Conservation (phyloP, 768 basidiomycete genomes). For the Suillus spraguei region DNA sequence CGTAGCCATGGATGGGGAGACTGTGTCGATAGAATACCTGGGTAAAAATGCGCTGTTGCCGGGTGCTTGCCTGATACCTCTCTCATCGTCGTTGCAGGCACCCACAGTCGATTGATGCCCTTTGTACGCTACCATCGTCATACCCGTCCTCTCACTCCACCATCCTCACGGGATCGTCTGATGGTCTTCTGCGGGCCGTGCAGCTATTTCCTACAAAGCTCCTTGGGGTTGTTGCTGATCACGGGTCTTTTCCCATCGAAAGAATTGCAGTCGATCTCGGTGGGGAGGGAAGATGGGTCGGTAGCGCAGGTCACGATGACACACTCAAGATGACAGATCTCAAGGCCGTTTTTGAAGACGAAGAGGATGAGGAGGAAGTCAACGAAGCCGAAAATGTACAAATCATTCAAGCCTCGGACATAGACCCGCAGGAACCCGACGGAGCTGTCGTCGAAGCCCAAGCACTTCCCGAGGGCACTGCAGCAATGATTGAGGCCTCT, state of each 20-base stretch:
- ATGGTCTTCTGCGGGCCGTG: constrained; percentile 86
- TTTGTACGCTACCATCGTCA: constrained; percentile 69
- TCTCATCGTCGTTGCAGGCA: constrained; percentile 55
- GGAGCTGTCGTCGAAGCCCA: constrained; percentile 22
- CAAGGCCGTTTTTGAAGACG: constrained; percentile 64
- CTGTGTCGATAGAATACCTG: constrained; percentile 88
- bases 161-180: constrained; percentile 88
- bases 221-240: constrained; percentile 87
- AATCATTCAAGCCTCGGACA: constrained; percentile 20
- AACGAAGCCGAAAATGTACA: constrained; percentile 30
- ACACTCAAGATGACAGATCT: constrained; percentile 83
- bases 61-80: background rate
- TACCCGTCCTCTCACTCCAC: constrained; percentile 66
- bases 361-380: constrained; percentile 27
- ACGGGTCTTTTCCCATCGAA: constrained; percentile 92
- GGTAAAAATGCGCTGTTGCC: constrained; percentile 47
- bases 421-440: constrained; percentile 17
- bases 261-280: constrained; percentile 68
- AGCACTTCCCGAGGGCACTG: constrained; percentile 11
- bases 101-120: constrained; percentile 87
- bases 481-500: constrained; percentile 20
- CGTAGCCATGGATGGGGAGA: constrained; percentile 87
- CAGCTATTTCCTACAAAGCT: constrained; percentile 89
- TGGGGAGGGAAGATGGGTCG: constrained; percentile 80
- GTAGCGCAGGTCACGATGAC: constrained; percentile 91